A percentile compares a stretch with the other conserved stretches of the same genome.
Conservation (phyloP, 768 basidiomycete species). For the Sistotremastrum suecicum region DNA sequence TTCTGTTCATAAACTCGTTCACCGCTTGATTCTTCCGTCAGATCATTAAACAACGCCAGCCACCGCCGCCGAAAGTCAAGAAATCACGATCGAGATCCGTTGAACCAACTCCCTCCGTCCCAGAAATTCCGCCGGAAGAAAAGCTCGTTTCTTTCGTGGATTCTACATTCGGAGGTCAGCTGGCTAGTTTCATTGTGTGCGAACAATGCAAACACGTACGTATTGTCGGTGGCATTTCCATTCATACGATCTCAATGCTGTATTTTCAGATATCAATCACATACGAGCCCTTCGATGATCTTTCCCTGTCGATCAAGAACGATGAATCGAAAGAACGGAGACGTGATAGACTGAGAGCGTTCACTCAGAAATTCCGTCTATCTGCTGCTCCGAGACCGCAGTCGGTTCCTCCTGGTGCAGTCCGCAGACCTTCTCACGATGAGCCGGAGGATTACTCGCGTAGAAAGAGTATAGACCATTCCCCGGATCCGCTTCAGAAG, state of each 20-base stretch:
- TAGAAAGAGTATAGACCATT: no score
- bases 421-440: constrained; percentile 8
- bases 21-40: constrained; percentile 15
- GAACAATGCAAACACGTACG: constrained; percentile 81
- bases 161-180: constrained; percentile 79
- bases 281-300: constrained; percentile 89
- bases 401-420: constrained; percentile 16
- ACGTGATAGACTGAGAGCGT: constrained; percentile 60
- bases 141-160: constrained; percentile 63
- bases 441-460: no score
- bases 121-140: constrained; percentile 26
- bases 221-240: neutral
- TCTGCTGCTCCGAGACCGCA: constrained; percentile 18
- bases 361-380: constrained; percentile 49
- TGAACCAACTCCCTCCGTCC: neutral
- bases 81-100: no score
- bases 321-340: constrained; percentile 62
- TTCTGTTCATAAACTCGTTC: neutral
- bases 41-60: constrained; percentile 68
- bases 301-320: constrained; percentile 81
- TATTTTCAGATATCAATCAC: constrained; percentile 47
- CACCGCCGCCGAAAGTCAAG: constrained; percentile 18
- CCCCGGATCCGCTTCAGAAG: no score
- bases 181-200: constrained; percentile 87
- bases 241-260: neutral